Base-by-base conservation (phyloP, 2,329 filamentous ascomycete species). In the Anthostomella pinea region DNA sequence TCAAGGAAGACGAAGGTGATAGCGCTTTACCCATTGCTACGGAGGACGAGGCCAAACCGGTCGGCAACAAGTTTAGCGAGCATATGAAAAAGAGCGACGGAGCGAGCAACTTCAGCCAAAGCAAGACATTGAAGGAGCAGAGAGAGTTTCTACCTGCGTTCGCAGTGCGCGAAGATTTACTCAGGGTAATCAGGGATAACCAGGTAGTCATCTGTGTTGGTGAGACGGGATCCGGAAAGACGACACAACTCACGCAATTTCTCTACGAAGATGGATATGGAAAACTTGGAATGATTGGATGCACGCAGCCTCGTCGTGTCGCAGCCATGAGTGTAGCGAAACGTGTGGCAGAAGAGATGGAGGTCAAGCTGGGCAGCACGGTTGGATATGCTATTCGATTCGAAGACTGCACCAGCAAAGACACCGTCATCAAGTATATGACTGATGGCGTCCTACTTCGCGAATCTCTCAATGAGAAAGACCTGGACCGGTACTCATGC, bases 291-390 rank as follows among this genome's bases (percentile, higher is more conserved):
- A 82, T 96, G 75, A 97, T 98, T 52, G 91, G 89, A 4, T 98
- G 93, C 59, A 98, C 93, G 2, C 93, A 98, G 52, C 93, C 93
- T 34, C 81, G 93, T 54, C 86, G 93, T 72, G 94, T 98, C 21
- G 93, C 93, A 16, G 93, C 93, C 15, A 98, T 98, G 93, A 96
- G 90, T 66, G 93, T 98, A 18, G 93, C 93, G 2, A 97, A 97
- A 63, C 89, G 93, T 70, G 93, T 98, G 24, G 88, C 87, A 39
- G 93, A 98, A 66, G 93, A 98, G 67, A 98, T 98, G 94, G 87
- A 95, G 51, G 89, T 95, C 28, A 83, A 83, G 38, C 71, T 98
- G 8, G 93, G 93, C 31, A 83, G 84, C 38, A 77, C 83, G 1
- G 94, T 98, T 23, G 93, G 93, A 19, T 98, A 98, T 62, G 89